Evolutionary conservation across 805 yeast genomes (phyloP), one percentile per base, ranked within the genome.

Genomic region (Candida nanaspora): DNA sequence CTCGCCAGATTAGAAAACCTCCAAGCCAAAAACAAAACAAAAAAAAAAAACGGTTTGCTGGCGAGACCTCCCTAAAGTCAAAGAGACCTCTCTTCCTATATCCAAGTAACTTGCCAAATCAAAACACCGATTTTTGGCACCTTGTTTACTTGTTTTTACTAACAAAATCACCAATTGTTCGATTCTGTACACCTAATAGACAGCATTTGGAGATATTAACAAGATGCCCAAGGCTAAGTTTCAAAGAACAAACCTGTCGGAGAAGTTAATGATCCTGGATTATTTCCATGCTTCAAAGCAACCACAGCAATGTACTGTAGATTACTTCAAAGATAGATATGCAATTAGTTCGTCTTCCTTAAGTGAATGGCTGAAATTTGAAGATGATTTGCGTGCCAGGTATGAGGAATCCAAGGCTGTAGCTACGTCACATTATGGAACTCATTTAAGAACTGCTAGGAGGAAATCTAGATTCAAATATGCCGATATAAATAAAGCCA

Each of bases 291-390:
- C 56, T 28, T 59, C 70, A 3, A 67, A 67, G 33, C 57, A 73
- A 37, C 76, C 82, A 13, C 82, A 78, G 55, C 72, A 71, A 60
- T 78, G 72, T 46, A 72, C 78, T 0, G 83, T 78, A 18, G 76
- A 76, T 34, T 57, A 65, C 36, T 77, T 70, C 56, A 69, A 68
- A 45, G 63, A 70, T 40, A 65, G 64, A 45, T 67, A 72, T 38
- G 66, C 80, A 14, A 76, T 78, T 11, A 72, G 79, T n/a, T 75
- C 82, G 1, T 74, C 80, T 21, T 69, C 78, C 14, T 70, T 78
- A 47, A 69, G 77, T 49, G 82, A 77, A 50, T 78, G 84, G 84
- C 52, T 78, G 32, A 76, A 75, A 53, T 62, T 68, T 43, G 82
- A 78, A 52, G 57, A 48, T 3, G 75, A 75, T 19, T 55, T 77